phyloP scores from a whole-genome alignment of 2,329 filamentous ascomycete species.

The Stagonosporopsis cucurbitacearum region DNA sequence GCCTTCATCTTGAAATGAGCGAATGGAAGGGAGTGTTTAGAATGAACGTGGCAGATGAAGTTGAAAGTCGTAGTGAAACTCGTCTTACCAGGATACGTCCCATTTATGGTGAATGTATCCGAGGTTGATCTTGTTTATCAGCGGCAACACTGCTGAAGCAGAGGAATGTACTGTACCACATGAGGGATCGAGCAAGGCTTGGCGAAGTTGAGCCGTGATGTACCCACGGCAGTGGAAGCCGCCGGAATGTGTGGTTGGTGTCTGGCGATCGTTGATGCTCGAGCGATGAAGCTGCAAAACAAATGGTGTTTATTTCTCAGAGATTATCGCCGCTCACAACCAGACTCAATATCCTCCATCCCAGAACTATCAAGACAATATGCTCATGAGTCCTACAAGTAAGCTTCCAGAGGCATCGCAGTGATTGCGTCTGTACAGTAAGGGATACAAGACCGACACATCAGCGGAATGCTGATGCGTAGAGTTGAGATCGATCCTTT shows the following conservation, averaged over 20 bases:
- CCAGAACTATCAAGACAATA: not conserved
- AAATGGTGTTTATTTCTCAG: not conserved
- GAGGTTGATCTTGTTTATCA: constrained; percentile 37
- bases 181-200: constrained; percentile 26
- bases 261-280: not conserved
- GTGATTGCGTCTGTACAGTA: constrained; percentile 1
- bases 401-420: not conserved
- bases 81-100: constrained; percentile 26
- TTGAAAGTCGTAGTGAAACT: constrained; percentile 26
- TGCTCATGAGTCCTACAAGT: not conserved
- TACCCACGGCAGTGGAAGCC: constrained; percentile 6
- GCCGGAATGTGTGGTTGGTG: constrained; percentile 9
- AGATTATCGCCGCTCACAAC: not conserved
- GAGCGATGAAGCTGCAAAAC: not conserved
- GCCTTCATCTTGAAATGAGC: constrained; percentile 34
- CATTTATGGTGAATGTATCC: constrained; percentile 36
- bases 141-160: constrained; percentile 10
- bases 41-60: constrained; percentile 30
- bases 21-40: constrained; percentile 24
- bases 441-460: constrained; percentile 15
- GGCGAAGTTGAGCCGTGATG: constrained; percentile 14
- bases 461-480: constrained; percentile 9
- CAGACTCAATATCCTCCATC: not conserved
- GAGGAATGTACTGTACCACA: constrained; percentile 35
- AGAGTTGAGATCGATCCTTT: constrained; percentile 4